Conservation (phyloP, 2,329 filamentous ascomycete species). For the Pyrenophora seminiperda region DNA sequence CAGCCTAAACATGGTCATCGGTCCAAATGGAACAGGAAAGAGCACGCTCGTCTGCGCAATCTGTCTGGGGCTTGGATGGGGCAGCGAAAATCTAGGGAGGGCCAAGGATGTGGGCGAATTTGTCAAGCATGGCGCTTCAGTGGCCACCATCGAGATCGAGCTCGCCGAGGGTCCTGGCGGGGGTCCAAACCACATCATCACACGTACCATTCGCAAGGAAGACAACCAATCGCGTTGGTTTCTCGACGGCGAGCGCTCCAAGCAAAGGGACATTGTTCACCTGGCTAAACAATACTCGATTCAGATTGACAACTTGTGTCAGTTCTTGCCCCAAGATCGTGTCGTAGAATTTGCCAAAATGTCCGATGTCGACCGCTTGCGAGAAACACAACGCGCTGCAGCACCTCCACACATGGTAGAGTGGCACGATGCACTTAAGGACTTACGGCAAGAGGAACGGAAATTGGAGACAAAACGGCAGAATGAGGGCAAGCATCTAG, state of each 20-base stretch:
- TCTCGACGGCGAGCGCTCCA: conserved; percentile 69
- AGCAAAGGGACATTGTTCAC: conserved; percentile 67
- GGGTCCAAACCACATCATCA: conserved; percentile 71
- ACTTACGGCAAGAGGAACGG: conserved; percentile 71
- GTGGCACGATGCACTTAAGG: conserved; percentile 77
- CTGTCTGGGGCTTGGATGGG: conserved; percentile 86
- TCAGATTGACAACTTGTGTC: conserved; percentile 96
- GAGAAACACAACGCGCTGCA: conserved; percentile 86
- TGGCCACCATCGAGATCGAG: conserved; percentile 88
- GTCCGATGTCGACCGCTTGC: conserved; percentile 78
- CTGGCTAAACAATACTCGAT: conserved; percentile 78
- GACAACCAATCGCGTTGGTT: conserved; percentile 81
- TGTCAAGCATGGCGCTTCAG: conserved; percentile 83
- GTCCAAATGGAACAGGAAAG: conserved; percentile 97
- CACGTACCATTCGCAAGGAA: conserved; percentile 77
- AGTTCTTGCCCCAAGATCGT: conserved; percentile 94
- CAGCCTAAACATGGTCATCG: conserved; percentile 97
- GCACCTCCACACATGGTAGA: conserved; percentile 79
- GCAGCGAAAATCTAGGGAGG: conserved; percentile 74
- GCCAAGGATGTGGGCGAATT: conserved; percentile 86
- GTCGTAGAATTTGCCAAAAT: conserved; percentile 92
- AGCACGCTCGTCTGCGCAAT: conserved; percentile 97
- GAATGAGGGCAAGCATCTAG: conserved; percentile 66
- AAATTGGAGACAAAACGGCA: conserved; percentile 63
- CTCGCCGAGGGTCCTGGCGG: conserved; percentile 67